A percentile compares a stretch with the other conserved stretches of the same genome.
These are phyloP conservation scores for Dimargaris xerosporica DNA, from an alignment of 192 early-diverging fungal genomes.

Conservation along the genomic window DNA sequence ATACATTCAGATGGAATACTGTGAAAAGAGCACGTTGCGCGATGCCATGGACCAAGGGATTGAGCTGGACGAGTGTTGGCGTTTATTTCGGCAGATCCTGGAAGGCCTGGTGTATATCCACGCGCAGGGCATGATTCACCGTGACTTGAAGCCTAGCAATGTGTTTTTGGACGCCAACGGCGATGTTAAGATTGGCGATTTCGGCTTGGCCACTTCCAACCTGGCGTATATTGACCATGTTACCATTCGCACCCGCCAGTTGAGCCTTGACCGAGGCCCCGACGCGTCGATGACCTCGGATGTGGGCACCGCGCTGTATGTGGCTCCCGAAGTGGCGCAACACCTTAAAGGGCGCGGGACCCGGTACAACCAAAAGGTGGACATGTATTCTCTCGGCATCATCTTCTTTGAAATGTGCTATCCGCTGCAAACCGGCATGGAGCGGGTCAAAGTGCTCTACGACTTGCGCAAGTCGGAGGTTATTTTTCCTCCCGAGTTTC, in stretches of 20 bases:
- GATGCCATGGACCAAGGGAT: constrained; percentile 69
- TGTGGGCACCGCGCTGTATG: constrained; percentile 86
- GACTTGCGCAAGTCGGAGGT: constrained; percentile 37
- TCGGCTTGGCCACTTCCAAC: constrained; percentile 73
- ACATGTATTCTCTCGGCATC: constrained; percentile 93
- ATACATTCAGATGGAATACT: constrained; percentile 99
- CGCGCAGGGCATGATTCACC: constrained; percentile 61
- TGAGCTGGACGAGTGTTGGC: constrained; percentile 67
- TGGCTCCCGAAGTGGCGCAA: constrained; percentile 43
- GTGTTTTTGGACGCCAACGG: constrained; percentile 38
- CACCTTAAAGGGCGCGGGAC: constrained; percentile 22
- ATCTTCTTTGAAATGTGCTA: constrained; percentile 91
- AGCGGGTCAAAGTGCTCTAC: constrained; percentile 54
- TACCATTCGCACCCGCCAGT: constrained; percentile 12
- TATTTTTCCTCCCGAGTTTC: constrained; percentile 38
- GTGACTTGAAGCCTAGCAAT: constrained; percentile 60
- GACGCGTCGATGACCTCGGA: constrained; percentile 62
- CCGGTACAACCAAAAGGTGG: constrained; percentile 62
- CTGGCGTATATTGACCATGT: constrained; percentile 21
- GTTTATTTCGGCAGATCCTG: constrained; percentile 74
- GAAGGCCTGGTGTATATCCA: constrained; percentile 86
- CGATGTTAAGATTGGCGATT: constrained; percentile 83
- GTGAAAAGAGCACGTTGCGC: constrained; percentile 79
- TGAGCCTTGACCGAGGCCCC: constrained; percentile 15
- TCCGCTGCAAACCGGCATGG: constrained; percentile 81